Evolutionary conservation across 2,329 filamentous ascomycete species (phyloP).

Genomic region (Aureobasidium vineae): DNA sequence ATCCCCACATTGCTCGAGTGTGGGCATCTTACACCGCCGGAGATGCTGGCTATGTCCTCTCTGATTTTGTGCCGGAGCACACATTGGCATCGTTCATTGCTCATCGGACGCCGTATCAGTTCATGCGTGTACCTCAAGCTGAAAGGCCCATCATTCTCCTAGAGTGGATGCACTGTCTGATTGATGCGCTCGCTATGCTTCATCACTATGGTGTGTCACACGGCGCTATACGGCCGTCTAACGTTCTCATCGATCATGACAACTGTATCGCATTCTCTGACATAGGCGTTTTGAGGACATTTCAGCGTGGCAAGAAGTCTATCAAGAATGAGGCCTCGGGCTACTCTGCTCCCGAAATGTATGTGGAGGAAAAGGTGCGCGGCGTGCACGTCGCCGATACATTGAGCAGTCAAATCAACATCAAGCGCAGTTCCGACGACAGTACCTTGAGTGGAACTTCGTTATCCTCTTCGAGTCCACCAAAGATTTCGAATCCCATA

Average conservation of each 20-base stretch:
- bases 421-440: conserved; percentile 3
- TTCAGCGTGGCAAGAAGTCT: conserved; percentile 53
- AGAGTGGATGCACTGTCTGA: conserved; percentile 73
- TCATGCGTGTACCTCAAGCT: conserved; percentile 62
- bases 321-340: conserved; percentile 70
- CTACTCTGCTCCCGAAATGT: conserved; percentile 65
- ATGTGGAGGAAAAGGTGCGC: background rate
- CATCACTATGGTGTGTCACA: conserved; percentile 65
- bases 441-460: background rate
- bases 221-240: conserved; percentile 67
- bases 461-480: background rate
- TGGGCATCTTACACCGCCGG: conserved; percentile 69
- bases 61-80: conserved; percentile 65
- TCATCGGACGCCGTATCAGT: conserved; percentile 57
- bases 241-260: conserved; percentile 63
- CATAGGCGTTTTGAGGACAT: conserved; percentile 49
- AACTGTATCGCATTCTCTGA: conserved; percentile 69
- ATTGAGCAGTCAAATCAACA: background rate
- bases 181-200: conserved; percentile 65
- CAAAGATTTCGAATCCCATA: conserved; percentile 4
- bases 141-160: conserved; percentile 60
- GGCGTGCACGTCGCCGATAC: conserved; percentile 11
- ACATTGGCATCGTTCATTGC: conserved; percentile 66
- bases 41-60: conserved; percentile 62
- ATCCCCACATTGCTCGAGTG: conserved; percentile 68